Evolutionary conservation across 2,329 filamentous ascomycete genomes (phyloP).

Genomic region (Botrytis aclada): DNA sequence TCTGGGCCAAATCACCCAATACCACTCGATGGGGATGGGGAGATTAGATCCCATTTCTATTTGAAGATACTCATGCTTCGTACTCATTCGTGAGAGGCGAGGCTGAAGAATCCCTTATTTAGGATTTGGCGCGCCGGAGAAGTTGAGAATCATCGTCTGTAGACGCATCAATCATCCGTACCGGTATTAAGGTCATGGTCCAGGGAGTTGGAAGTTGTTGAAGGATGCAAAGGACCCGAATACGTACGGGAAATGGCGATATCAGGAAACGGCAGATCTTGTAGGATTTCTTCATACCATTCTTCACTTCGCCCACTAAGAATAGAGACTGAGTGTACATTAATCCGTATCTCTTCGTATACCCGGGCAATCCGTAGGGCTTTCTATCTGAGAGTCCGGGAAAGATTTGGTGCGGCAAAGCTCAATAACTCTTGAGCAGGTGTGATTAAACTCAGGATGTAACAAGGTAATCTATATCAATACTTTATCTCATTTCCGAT

Average conservation of each 20-base stretch:
- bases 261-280: background rate
- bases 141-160: background rate
- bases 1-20: background rate
- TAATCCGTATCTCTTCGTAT: background rate
- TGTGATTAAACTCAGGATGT: background rate
- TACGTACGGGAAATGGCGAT: background rate
- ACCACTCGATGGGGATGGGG: background rate
- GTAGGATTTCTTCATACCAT: background rate
- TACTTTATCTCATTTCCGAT: background rate
- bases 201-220: background rate
- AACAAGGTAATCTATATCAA: background rate
- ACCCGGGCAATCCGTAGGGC: background rate
- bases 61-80: conserved; percentile 4
- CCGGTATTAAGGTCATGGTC: background rate
- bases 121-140: background rate
- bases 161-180: background rate
- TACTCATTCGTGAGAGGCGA: background rate
- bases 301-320: background rate
- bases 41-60: conserved; percentile 7
- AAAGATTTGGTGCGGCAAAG: background rate
- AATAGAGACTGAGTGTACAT: background rate
- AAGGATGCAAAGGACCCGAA: conserved; percentile 6
- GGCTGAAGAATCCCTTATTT: background rate
- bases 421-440: background rate
- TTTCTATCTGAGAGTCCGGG: background rate